Percentiles rank a stretch among this genome's conserved stretches.
phyloP scores from a whole-genome alignment of 2,329 filamentous ascomycete genomes.

The Colletotrichum godetiae region DNA sequence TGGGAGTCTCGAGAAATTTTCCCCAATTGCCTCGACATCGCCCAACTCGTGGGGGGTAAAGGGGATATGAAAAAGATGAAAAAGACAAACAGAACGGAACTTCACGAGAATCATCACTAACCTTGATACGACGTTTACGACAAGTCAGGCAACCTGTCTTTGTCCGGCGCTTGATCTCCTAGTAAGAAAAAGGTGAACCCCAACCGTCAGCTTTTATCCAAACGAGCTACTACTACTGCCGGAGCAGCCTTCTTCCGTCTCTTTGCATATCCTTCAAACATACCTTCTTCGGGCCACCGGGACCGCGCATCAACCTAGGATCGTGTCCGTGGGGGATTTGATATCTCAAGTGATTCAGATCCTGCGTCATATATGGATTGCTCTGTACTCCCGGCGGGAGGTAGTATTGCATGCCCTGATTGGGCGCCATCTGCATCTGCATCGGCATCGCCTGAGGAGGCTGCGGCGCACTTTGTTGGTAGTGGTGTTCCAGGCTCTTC shows the following conservation, averaged over 20 bases:
- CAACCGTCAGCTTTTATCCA: constrained; percentile 13
- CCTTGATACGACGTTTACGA: constrained; percentile 72
- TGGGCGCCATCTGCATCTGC: constrained; percentile 47
- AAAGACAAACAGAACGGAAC: background rate
- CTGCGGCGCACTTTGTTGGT: constrained; percentile 40
- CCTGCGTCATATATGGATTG: constrained; percentile 42
- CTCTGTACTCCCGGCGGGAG: constrained; percentile 42
- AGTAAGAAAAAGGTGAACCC: constrained; percentile 31
- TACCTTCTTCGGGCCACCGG: constrained; percentile 69
- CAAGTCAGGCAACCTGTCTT: constrained; percentile 74
- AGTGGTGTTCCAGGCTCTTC: constrained; percentile 53
- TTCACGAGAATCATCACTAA: constrained; percentile 50
- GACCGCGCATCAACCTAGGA: constrained; percentile 57
- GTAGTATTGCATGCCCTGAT: constrained; percentile 55
- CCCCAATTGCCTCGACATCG: constrained; percentile 14
- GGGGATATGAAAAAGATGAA: background rate
- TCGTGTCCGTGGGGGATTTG: constrained; percentile 57
- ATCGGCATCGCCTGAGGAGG: constrained; percentile 48
- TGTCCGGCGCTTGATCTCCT: constrained; percentile 73
- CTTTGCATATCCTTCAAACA: constrained; percentile 36
- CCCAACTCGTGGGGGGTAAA: background rate
- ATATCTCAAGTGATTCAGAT: constrained; percentile 60
- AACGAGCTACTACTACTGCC: background rate
- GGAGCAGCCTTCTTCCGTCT: background rate
- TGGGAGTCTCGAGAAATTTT: constrained; percentile 12